These are phyloP conservation scores for Scolecobasidium constrictum DNA, from an alignment of 2,329 filamentous ascomycete species.

Conservation along the genomic window DNA sequence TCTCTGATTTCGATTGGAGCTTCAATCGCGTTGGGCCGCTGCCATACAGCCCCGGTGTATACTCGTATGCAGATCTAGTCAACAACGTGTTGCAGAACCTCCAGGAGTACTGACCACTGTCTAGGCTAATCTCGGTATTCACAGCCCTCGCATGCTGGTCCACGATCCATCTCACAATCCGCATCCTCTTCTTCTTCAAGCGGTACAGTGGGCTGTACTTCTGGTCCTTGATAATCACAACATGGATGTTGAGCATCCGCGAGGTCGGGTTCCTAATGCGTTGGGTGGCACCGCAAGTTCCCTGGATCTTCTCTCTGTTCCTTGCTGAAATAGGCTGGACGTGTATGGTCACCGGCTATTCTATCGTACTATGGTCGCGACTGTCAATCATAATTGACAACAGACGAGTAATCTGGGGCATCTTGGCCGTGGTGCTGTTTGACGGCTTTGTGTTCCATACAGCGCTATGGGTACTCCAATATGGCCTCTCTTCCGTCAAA, in stretches of 20 bases:
- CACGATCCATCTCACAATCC: constrained; percentile 33
- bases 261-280: constrained; percentile 31
- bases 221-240: constrained; percentile 35
- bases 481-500: no score
- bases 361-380: constrained; percentile 51
- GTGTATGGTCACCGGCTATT: constrained; percentile 51
- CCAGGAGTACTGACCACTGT: background rate
- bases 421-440: constrained; percentile 47
- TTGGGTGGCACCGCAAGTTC: constrained; percentile 20
- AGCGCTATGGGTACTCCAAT: constrained; percentile 5
- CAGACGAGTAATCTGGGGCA: constrained; percentile 34
- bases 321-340: constrained; percentile 43
- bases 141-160: constrained; percentile 25
- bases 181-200: constrained; percentile 38
- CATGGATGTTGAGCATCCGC: constrained; percentile 36
- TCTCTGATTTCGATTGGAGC: constrained; percentile 5
- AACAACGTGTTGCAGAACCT: background rate
- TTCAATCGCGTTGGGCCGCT: constrained; percentile 1
- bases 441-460: constrained; percentile 34
- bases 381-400: constrained; percentile 49
- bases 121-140: constrained; percentile 3
- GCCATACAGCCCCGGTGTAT: constrained; percentile 6
- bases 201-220: constrained; percentile 38
- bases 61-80: background rate
- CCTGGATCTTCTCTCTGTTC: constrained; percentile 13